Conservation (phyloP, 2,329 filamentous ascomycete species). For the Raffaelea deltoideospora region DNA sequence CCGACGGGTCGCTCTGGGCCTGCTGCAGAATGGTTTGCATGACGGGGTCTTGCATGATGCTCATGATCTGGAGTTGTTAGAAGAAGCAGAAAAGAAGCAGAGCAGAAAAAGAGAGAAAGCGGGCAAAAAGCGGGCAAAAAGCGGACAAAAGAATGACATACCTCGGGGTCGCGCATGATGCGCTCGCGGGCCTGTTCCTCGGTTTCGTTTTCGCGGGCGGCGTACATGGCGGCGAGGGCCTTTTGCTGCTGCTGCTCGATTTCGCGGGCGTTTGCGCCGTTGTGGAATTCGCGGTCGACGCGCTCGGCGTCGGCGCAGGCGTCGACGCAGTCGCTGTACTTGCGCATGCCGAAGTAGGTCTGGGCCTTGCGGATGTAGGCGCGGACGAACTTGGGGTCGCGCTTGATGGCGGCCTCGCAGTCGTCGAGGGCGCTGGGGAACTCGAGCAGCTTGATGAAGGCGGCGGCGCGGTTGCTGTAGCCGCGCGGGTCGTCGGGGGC, state of each 20-base stretch:
- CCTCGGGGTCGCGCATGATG: slow-evolving; percentile 79
- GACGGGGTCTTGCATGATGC: slow-evolving; percentile 84
- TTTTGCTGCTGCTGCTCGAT: slow-evolving; percentile 93
- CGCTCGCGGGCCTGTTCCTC: slow-evolving; percentile 92
- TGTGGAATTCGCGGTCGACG: slow-evolving; percentile 55
- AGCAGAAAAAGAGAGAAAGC: not conserved
- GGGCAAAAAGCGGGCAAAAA: not conserved
- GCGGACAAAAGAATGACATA: slow-evolving; percentile 27
- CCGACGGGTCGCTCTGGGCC: slow-evolving; percentile 82
- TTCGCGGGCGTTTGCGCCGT: slow-evolving; percentile 70
- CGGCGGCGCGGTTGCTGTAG: slow-evolving; percentile 93
- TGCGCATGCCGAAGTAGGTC: slow-evolving; percentile 91
- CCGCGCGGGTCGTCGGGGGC: slow-evolving; percentile 83
- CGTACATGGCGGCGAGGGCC: slow-evolving; percentile 78
- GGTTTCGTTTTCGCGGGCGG: slow-evolving; percentile 81
- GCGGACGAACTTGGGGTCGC: slow-evolving; percentile 81
- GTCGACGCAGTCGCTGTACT: slow-evolving; percentile 91
- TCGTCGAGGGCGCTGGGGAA: slow-evolving; percentile 90
- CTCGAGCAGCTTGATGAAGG: slow-evolving; percentile 90
- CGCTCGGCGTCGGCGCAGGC: slow-evolving; percentile 67
- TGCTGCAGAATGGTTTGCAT: slow-evolving; percentile 98
- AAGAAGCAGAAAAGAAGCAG: not conserved
- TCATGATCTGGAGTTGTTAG: slow-evolving; percentile 47
- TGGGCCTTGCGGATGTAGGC: slow-evolving; percentile 96
- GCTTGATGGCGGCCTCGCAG: slow-evolving; percentile 82